phyloP scores from a whole-genome alignment of 805 yeast genomes.

The Starmerella vaccinii region DNA sequence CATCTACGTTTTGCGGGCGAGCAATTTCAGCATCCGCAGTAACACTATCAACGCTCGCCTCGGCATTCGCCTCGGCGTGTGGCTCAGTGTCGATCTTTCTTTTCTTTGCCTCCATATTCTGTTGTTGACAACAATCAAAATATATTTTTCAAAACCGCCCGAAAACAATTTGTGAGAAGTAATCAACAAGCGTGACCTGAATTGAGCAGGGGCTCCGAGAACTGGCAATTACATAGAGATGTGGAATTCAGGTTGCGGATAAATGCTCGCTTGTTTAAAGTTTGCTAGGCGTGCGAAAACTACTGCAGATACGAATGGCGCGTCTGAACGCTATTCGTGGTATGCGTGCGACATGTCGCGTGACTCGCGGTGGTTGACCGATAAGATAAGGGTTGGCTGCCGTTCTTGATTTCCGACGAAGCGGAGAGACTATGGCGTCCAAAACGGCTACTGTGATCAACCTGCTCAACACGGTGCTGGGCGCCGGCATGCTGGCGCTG shows the following conservation, averaged over 20 bases:
- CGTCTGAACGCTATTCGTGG: background rate
- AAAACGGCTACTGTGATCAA: slow-evolving; percentile 48
- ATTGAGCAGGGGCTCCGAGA: too few relatives aligned
- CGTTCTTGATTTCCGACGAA: background rate
- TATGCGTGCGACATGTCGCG: slow-evolving; percentile 1
- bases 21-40: slow-evolving; percentile 23
- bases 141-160: background rate
- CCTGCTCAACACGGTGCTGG: slow-evolving; percentile 61
- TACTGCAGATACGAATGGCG: too few relatives aligned
- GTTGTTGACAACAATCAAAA: background rate
- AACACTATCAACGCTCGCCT: too few relatives aligned
- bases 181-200: too few relatives aligned
- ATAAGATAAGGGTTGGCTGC: slow-evolving; percentile 6
- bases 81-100: slow-evolving; percentile 7
- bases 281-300: too few relatives aligned
- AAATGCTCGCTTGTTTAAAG: background rate
- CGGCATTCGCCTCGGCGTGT: too few relatives aligned
- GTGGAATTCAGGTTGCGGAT: background rate
- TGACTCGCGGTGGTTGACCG: background rate
- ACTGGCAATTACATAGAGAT: background rate
- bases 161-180: background rate
- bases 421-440: slow-evolving; percentile 33
- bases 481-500: slow-evolving; percentile 70
- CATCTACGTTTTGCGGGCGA: slow-evolving; percentile 63
- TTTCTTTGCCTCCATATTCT: slow-evolving; percentile 9